Conservation (phyloP, 495 filamentous ascomycete species). For the Penicillium cataractarum region DNA sequence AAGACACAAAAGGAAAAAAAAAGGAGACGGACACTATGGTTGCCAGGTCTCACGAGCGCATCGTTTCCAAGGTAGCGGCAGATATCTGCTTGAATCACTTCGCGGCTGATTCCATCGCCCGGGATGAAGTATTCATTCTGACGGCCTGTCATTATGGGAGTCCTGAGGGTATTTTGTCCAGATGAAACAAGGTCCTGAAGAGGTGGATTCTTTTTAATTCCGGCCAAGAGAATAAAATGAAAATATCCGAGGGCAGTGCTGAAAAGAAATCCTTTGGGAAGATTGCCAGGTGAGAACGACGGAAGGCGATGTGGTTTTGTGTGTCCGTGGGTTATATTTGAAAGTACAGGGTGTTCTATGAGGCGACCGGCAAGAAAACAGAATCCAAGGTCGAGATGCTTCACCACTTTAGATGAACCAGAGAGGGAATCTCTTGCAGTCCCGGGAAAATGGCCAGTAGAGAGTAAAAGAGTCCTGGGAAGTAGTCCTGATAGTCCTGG, state of each 20-base stretch:
- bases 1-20: slow-evolving; percentile 13
- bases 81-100: slow-evolving; percentile 94
- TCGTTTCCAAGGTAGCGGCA: slow-evolving; percentile 93
- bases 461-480: slow-evolving; percentile 3
- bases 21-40: slow-evolving; percentile 69
- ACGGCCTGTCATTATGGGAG: slow-evolving; percentile 53
- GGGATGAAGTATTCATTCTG: slow-evolving; percentile 87
- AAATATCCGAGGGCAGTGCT: slow-evolving; percentile 21
- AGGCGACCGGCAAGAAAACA: slow-evolving; percentile 22
- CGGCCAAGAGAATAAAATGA: slow-evolving; percentile 33
- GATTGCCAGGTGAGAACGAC: slow-evolving; percentile 11
- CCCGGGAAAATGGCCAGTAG: slow-evolving; percentile 28
- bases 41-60: slow-evolving; percentile 84
- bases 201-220: slow-evolving; percentile 16
- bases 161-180: slow-evolving; percentile 32
- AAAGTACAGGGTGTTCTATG: slow-evolving; percentile 33
- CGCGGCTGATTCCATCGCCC: slow-evolving; percentile 86
- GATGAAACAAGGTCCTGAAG: slow-evolving; percentile 29
- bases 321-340: slow-evolving; percentile 25
- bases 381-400: slow-evolving; percentile 21
- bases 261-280: slow-evolving; percentile 16
- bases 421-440: slow-evolving; percentile 17
- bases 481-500: slow-evolving; percentile 17
- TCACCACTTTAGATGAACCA: slow-evolving; percentile 28
- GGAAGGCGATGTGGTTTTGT: slow-evolving; percentile 20